Evolutionary conservation across 2,329 filamentous ascomycete species (phyloP).

Genomic region (Pseudopithomyces chartarum): DNA sequence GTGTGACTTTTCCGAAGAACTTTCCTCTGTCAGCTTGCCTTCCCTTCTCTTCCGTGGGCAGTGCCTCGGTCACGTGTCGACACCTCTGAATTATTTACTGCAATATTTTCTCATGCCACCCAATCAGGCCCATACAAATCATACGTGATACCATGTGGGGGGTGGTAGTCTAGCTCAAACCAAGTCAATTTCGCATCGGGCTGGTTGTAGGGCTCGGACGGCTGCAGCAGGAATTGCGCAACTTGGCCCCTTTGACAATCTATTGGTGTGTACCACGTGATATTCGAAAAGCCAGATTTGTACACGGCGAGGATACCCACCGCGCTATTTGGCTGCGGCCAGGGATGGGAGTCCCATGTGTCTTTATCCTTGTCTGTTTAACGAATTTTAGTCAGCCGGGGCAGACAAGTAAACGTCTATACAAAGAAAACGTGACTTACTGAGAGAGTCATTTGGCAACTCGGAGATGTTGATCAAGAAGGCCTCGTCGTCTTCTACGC

Average conservation of each 20-base stretch:
- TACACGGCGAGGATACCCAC: slow-evolving; percentile 26
- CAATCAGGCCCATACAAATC: slow-evolving; percentile 22
- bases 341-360: slow-evolving; percentile 29
- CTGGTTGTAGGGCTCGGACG: slow-evolving; percentile 12
- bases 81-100: too few species aligned
- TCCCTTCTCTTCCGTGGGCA: too few species aligned
- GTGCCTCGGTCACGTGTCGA: too few species aligned
- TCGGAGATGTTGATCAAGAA: slow-evolving; percentile 33
- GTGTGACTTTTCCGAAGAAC: too few species aligned
- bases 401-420: neutral
- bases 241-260: slow-evolving; percentile 27
- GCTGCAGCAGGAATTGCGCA: slow-evolving; percentile 36
- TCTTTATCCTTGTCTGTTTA: slow-evolving; percentile 32
- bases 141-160: slow-evolving; percentile 35
- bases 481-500: slow-evolving; percentile 24
- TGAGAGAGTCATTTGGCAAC: slow-evolving; percentile 12
- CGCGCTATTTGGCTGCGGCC: slow-evolving; percentile 18
- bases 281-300: slow-evolving; percentile 11
- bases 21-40: too few species aligned
- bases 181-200: slow-evolving; percentile 28
- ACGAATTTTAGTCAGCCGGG: neutral
- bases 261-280: slow-evolving; percentile 21
- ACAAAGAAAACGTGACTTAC: neutral
- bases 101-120: neutral
- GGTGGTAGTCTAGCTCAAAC: slow-evolving; percentile 35